These are phyloP conservation scores for Alternaria dauci DNA, from an alignment of 2,329 filamentous ascomycete genomes.

Conservation along the genomic window DNA sequence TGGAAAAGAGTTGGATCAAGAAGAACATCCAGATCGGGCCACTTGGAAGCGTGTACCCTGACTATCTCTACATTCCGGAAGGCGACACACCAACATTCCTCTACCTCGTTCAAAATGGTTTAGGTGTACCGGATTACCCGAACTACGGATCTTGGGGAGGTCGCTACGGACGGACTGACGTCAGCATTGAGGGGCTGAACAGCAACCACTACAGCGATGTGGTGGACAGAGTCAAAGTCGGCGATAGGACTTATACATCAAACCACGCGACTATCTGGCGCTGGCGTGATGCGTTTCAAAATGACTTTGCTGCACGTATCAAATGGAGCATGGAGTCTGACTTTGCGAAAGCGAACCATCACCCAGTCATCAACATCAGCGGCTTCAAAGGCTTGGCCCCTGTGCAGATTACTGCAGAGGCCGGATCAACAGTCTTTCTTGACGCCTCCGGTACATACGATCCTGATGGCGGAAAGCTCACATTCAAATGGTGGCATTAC, in stretches of 20 bases:
- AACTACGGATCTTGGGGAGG: constrained; percentile 62
- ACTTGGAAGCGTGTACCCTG: constrained; percentile 53
- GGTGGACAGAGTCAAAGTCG: constrained; percentile 48
- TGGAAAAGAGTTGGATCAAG: constrained; percentile 62
- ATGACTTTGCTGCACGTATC: constrained; percentile 60
- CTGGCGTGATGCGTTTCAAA: constrained; percentile 63
- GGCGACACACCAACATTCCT: constrained; percentile 63
- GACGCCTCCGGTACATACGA: constrained; percentile 60
- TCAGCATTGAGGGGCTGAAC: constrained; percentile 45
- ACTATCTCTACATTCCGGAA: constrained; percentile 62
- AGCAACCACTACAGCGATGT: constrained; percentile 52
- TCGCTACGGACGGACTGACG: constrained; percentile 51
- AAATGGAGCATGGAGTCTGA: constrained; percentile 56
- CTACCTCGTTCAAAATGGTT: constrained; percentile 59
- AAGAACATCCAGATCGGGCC: constrained; percentile 63
- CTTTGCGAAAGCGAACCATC: constrained; percentile 54
- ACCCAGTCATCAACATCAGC: constrained; percentile 58
- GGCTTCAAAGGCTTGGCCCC: constrained; percentile 50
- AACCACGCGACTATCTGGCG: constrained; percentile 63
- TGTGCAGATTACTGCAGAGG: constrained; percentile 53
- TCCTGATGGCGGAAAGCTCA: constrained; percentile 55
- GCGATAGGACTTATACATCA: constrained; percentile 47
- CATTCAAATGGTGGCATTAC: constrained; percentile 63
- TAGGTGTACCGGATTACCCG: constrained; percentile 58
- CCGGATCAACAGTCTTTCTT: constrained; percentile 52